A percentile compares a stretch with the other conserved stretches of the same genome.
Conservation (phyloP, 2,329 filamentous ascomycete genomes). For the Penicillium rolfsii region DNA sequence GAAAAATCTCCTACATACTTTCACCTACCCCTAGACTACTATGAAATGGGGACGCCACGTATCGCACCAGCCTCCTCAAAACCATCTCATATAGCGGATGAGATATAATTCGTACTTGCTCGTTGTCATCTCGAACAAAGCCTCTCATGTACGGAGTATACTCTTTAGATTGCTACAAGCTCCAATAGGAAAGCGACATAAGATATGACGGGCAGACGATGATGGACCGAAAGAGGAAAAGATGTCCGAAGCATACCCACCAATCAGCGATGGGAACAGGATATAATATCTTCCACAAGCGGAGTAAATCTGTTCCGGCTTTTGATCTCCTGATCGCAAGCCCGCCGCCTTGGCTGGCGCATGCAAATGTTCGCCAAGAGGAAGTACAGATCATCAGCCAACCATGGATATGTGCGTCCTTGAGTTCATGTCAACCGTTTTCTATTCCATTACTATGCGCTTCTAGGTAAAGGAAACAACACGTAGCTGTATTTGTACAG, state of each 20-base stretch:
- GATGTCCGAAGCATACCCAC: not conserved
- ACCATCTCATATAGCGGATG: not conserved
- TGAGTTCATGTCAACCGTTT: not conserved
- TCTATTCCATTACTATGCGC: not conserved
- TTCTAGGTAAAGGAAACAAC: no score
- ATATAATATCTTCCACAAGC: constrained; percentile 1
- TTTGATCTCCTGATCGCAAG: not conserved
- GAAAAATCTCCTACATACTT: no score
- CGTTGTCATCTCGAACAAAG: not conserved
- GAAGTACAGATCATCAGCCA: not conserved
- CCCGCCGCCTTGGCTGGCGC: not conserved
- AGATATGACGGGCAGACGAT: not conserved
- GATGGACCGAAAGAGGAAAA: not conserved
- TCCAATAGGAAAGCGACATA: not conserved
- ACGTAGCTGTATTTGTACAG: not conserved
- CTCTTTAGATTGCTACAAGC: not conserved
- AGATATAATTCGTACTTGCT: not conserved
- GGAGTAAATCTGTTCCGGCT: constrained; percentile 1
- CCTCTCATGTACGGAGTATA: not conserved
- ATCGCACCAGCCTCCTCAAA: not conserved
- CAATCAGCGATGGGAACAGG: not conserved
- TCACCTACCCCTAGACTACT: not conserved
- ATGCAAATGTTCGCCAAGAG: not conserved
- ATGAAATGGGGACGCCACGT: not conserved
- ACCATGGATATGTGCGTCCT: not conserved